phyloP scores from a whole-genome alignment of 805 yeast species.

The Barnettozyma siamensis region DNA sequence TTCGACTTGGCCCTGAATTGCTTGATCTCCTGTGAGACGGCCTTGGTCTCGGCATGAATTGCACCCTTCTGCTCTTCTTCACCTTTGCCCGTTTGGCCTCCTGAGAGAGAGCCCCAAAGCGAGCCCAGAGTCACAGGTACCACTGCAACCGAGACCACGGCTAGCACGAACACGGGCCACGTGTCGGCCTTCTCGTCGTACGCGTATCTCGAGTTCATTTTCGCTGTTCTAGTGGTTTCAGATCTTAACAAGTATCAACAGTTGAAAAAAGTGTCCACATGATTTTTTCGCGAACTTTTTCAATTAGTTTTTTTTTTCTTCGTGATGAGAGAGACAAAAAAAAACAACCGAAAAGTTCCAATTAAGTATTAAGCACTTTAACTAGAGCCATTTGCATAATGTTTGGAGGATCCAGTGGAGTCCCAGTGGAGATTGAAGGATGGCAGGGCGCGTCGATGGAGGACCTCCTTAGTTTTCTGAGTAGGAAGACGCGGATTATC shows the following conservation, averaged over 20 bases:
- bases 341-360: not conserved
- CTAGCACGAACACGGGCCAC: conserved; percentile 25
- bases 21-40: conserved; percentile 8
- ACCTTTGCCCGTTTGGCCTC: not conserved
- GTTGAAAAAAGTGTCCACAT: no score
- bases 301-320: no score
- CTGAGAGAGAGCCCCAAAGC: conserved; percentile 5
- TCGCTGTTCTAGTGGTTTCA: not conserved
- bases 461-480: conserved; percentile 64
- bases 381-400: no score
- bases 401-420: conserved; percentile 22
- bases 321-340: not conserved
- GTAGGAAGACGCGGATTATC: conserved; percentile 56
- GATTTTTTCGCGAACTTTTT: no score
- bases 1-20: conserved; percentile 9
- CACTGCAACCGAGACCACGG: conserved; percentile 20
- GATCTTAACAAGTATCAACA: no score
- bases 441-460: conserved; percentile 77
- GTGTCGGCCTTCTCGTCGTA: conserved; percentile 25
- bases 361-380: no score
- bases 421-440: conserved; percentile 59
- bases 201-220: conserved; percentile 23
- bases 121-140: conserved; percentile 19
- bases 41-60: not conserved
- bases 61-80: not conserved